Evolutionary conservation across 805 yeast genomes (phyloP).

Genomic region (Metschnikowia henanensis): DNA sequence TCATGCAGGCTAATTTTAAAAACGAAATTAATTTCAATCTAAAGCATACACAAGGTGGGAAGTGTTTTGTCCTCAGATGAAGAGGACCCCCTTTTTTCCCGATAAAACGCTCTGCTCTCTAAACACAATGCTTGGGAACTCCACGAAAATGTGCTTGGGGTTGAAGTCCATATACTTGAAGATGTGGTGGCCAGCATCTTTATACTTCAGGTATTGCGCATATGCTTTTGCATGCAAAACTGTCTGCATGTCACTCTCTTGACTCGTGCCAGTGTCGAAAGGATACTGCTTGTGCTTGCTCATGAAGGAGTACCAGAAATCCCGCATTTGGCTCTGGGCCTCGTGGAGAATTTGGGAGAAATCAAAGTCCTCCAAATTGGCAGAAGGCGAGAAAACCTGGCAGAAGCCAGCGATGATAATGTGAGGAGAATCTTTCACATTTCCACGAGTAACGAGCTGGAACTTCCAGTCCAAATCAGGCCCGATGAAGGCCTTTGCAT

Average conservation of each 20-base stretch:
- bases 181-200: background rate
- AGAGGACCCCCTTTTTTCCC: background rate
- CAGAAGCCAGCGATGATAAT: background rate
- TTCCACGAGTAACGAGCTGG: background rate
- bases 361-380: background rate
- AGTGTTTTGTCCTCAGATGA: too few relatives aligned
- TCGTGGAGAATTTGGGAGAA: background rate
- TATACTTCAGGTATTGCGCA: background rate
- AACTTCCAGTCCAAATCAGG: background rate
- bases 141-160: background rate
- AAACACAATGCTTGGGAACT: background rate
- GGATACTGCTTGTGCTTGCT: background rate
- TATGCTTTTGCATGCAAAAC: background rate
- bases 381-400: background rate
- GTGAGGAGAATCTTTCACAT: background rate
- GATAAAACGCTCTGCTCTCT: background rate
- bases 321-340: background rate
- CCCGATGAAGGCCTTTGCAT: background rate
- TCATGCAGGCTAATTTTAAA: too few relatives aligned
- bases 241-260: background rate
- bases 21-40: too few relatives aligned
- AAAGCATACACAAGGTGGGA: too few relatives aligned
- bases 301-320: background rate
- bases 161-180: background rate
- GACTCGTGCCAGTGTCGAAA: background rate